Evolutionary conservation across 805 yeast genomes (phyloP), one percentile per base, ranked within the genome.

Genomic region (Metschnikowia kunwiensis): DNA sequence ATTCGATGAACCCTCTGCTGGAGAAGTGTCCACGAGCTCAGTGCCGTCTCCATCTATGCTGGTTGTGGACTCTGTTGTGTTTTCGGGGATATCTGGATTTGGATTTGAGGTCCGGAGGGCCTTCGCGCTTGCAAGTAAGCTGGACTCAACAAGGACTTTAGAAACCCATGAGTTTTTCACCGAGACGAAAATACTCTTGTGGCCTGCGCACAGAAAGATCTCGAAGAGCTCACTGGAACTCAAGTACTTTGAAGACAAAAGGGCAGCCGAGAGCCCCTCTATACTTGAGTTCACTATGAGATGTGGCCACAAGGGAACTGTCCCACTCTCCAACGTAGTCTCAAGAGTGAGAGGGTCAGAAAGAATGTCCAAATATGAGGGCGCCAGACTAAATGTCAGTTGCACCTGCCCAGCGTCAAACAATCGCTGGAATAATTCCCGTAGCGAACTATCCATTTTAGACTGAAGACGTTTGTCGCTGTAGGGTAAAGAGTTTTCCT

Each of bases 141-240:
- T 17, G 7, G 22, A 9, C 24, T 30, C 24, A 6, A 30, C 17
- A 11, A 36, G 28, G 5, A 5, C 7, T 2, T 26, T 13, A 7
- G 16, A 11, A 9, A 64, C 42, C 70, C 70, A 65, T 4, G 48
- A 34, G 36, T 60, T 61, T 43, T 67, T 68, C n/a, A 36, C 33
- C n/a, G 40, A 32, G 3, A 41, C 36, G 34, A 64, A 66, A 1
- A 41, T 26, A 0, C 34, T 28, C 13, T 27, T 44, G 11, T 51
- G 44, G 14, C 42, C 34, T 1, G 34, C 39, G 25, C 55, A 50
- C 38, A 52, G 41, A 31, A 58, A 60, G 9, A 62, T 49, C 9
- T 44, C 47, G 16, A 53, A 41, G 10, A 47, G 23, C 20, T 47
- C 45, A 23, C 30, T 28, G 6, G 39, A 36, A 10, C 36, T 32